Evolutionary conservation across 2,329 filamentous ascomycete species (phyloP).

Genomic region (Arachnopeziza araneosa): DNA sequence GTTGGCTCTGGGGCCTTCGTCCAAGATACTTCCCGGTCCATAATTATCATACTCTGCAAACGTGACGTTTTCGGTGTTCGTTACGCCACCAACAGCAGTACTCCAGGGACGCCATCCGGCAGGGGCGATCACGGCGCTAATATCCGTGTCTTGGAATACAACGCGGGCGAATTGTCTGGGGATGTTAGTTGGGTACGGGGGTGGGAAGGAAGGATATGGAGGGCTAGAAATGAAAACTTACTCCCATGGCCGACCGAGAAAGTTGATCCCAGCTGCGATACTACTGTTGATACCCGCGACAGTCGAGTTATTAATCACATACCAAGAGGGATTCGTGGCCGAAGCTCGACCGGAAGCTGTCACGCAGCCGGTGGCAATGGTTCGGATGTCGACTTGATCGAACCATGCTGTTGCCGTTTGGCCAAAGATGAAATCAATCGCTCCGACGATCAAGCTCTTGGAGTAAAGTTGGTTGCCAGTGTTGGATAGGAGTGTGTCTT

Average conservation of each 20-base stretch:
- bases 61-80: conserved; percentile 40
- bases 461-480: conserved; percentile 50
- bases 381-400: conserved; percentile 35
- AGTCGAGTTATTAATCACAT: conserved; percentile 49
- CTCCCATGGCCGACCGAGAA: conserved; percentile 48
- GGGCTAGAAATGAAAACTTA: neutral
- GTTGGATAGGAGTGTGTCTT: conserved; percentile 48
- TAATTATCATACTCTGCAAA: conserved; percentile 48
- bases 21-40: conserved; percentile 36
- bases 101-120: conserved; percentile 43
- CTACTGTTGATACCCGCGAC: conserved; percentile 38
- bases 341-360: conserved; percentile 39
- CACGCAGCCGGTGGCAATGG: conserved; percentile 43
- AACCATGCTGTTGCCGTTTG: conserved; percentile 47
- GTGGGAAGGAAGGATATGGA: neutral
- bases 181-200: neutral
- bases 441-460: conserved; percentile 50
- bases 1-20: conserved; percentile 12
- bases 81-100: conserved; percentile 24
- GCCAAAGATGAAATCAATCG: conserved; percentile 56
- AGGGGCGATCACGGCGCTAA: conserved; percentile 43
- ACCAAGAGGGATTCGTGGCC: conserved; percentile 38
- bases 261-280: conserved; percentile 33
- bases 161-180: conserved; percentile 39
- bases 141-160: conserved; percentile 43